Base-by-base conservation (phyloP, 2,329 filamentous ascomycete species). In the Penicillium polonicum region DNA sequence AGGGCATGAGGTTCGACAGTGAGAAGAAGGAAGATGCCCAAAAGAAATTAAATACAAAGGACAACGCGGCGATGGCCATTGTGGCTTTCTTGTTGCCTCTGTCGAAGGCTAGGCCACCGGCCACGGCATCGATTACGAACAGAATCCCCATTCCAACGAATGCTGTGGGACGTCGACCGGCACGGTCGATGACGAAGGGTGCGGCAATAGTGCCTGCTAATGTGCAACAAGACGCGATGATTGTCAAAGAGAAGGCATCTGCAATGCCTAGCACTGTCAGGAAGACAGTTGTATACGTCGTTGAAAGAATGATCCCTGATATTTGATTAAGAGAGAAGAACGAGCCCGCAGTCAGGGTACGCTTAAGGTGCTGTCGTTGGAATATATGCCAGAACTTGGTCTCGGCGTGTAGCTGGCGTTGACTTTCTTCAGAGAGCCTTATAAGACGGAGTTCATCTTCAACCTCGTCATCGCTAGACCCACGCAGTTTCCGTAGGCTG, bases 21-120 rank as follows among this genome's bases (percentile, higher is more conserved):
- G 73, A 74, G 59, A 68, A 70, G 61, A 75, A 76, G 0, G 71
- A 74, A 9, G 70, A 70, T 12, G 71, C 69, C 66, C 72, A 74
- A 59, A 75, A 73, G 64, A 75, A 76, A 39, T 70, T 72, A 60
- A 76, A 75, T 21, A 74, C 62, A 46, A 76, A 72, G 4, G 67
- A 69, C 6, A 76, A 56, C 1, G 65, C 68, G 6, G 74, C 72
- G 12, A 75, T 70, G 3, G 63, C 68, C 35, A 70, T 60, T 15
- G 58, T 64, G 13, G 67, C 61, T 7, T 65, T 59, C 17, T 62
- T 64, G 42, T 69, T 66, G 9, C 42, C 35, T 29, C 55, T 64
- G 33, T 65, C 48, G 55, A 73, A 69, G 15, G 74, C 74, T n/a
- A 76, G 63, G 3, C 65, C 61, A 12, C 73, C 74, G 3, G 73